phyloP scores from a whole-genome alignment of 2,329 filamentous ascomycete genomes.

The Pyrenochaeta sp. region DNA sequence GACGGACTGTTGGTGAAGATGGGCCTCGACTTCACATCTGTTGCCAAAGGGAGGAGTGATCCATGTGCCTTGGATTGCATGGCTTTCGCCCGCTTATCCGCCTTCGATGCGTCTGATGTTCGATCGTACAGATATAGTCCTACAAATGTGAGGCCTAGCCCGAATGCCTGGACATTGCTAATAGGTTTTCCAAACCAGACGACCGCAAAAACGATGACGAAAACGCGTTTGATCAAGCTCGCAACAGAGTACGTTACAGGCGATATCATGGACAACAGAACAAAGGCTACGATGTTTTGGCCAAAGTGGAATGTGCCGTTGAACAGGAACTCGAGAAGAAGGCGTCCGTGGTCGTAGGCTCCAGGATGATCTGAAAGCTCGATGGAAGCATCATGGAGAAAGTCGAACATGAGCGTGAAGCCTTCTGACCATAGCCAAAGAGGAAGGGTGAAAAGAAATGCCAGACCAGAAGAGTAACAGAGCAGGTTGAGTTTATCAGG shows the following conservation, averaged over 20 bases:
- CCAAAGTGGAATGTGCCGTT: constrained; percentile 97
- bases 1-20: constrained; percentile 52
- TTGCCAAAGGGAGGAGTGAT: constrained; percentile 72
- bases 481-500: constrained; percentile 96
- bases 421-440: constrained; percentile 96
- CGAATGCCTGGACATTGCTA: constrained; percentile 80
- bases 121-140: constrained; percentile 96
- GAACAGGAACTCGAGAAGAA: constrained; percentile 88
- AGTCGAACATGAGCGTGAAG: constrained; percentile 76
- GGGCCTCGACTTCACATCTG: constrained; percentile 33
- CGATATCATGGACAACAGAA: constrained; percentile 89
- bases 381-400: constrained; percentile 82
- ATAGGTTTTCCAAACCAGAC: constrained; percentile 95
- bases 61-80: constrained; percentile 70
- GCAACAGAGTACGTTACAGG: constrained; percentile 98
- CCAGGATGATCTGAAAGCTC: constrained; percentile 79
- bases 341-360: constrained; percentile 68
- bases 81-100: constrained; percentile 76
- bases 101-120: constrained; percentile 86
- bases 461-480: constrained; percentile 95
- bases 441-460: constrained; percentile 85
- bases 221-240: constrained; percentile 94
- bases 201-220: constrained; percentile 93
- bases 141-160: constrained; percentile 87
- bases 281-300: constrained; percentile 94